phyloP scores from a whole-genome alignment of 306 rosid genomes.

The Begonia fuchsioides region DNA sequence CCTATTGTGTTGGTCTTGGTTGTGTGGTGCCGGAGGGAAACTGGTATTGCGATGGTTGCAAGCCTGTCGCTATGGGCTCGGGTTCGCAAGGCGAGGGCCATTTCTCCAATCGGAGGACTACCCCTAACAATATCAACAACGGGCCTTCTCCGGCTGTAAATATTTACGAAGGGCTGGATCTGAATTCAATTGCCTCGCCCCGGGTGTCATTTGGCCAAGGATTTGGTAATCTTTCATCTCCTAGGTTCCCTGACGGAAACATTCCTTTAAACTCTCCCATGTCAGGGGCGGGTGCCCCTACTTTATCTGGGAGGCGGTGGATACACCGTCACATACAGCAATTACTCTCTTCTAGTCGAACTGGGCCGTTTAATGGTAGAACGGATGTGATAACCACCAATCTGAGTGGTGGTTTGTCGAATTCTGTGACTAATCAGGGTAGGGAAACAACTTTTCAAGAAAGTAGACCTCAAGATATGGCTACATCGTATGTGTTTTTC shows the following conservation, averaged over 20 bases:
- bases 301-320: constrained; percentile 65
- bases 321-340: constrained; percentile 72
- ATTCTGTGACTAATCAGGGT: constrained; percentile 34
- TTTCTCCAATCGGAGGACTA: constrained; percentile 34
- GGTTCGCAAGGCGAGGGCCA: constrained; percentile 49
- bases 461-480: constrained; percentile 29
- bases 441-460: constrained; percentile 33
- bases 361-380: constrained; percentile 28
- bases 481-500: constrained; percentile 39
- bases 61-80: constrained; percentile 63
- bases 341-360: constrained; percentile 35
- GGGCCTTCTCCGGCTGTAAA: constrained; percentile 29
- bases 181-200: constrained; percentile 53
- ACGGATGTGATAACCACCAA: constrained; percentile 28
- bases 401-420: constrained; percentile 20
- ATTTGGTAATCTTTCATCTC: constrained; percentile 38
- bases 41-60: constrained; percentile 88
- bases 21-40: constrained; percentile 84
- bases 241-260: constrained; percentile 43
- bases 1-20: constrained; percentile 90
- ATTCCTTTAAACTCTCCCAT: constrained; percentile 45
- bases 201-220: constrained; percentile 38
- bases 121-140: constrained; percentile 29
- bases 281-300: constrained; percentile 71
- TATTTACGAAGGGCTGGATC: constrained; percentile 54